These are phyloP conservation scores for Dichomitus squalens DNA, from an alignment of 1,284 basidiomycete genomes.

Conservation along the genomic window DNA sequence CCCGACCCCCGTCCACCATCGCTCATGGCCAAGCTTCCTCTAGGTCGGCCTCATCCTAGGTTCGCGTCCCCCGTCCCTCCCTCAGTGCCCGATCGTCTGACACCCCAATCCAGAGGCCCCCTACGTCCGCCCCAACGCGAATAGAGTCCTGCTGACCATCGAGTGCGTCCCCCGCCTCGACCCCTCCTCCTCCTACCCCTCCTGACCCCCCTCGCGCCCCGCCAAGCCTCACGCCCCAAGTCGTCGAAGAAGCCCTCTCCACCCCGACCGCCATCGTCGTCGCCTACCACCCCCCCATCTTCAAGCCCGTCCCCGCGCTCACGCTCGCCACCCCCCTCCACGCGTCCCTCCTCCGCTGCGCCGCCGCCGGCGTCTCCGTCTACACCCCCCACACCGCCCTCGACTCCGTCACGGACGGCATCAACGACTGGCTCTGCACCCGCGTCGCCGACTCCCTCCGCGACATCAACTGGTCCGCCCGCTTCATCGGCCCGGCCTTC, in stretches of 20 bases:
- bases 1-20: constrained; percentile 9
- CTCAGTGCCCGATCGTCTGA: neutral
- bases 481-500: constrained; percentile 26
- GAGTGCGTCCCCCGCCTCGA: constrained; percentile 56
- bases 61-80: constrained; percentile 31
- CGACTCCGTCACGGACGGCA: constrained; percentile 80
- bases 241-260: constrained; percentile 74
- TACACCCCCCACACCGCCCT: constrained; percentile 89
- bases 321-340: constrained; percentile 84
- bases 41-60: constrained; percentile 86
- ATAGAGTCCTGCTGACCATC: constrained; percentile 79
- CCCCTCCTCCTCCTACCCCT: neutral
- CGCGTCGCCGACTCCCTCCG: constrained; percentile 25
- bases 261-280: constrained; percentile 71
- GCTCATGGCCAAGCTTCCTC: constrained; percentile 17
- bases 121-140: constrained; percentile 53
- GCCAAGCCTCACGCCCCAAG: constrained; percentile 76
- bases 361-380: constrained; percentile 81
- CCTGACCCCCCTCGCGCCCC: neutral
- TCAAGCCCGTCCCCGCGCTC: constrained; percentile 77
- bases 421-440: constrained; percentile 78
- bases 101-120: constrained; percentile 67
- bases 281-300: constrained; percentile 91
- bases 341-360: constrained; percentile 76
- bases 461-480: constrained; percentile 16